Evolutionary conservation across 805 yeast genomes (phyloP), one percentile per base, ranked within the genome.

Genomic region (Hanseniaspora thailandica): DNA sequence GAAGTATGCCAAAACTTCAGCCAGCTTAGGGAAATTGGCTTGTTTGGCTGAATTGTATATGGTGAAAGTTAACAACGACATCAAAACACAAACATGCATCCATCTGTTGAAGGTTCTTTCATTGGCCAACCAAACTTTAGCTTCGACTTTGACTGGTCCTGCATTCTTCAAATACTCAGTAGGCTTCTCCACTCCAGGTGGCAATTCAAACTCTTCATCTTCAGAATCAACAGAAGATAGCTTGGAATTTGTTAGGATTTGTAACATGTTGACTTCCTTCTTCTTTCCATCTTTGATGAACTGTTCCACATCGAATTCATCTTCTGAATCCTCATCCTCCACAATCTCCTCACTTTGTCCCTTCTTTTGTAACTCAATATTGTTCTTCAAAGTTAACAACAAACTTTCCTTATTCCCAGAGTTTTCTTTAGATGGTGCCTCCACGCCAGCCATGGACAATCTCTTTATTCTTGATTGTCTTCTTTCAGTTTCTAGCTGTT

Each of bases 121-220:
- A 64, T 93, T 93, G 28, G 98, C 98, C 58, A 93, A 75, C 97
- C 97, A 93, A 13, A 93, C 98, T 65, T 93, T 93, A 30, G 97
- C 94, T 71, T 93, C 98, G 55, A 93, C 89, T 68, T 85, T 88
- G 54, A 88, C 78, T 1, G 96, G 93, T 7, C 96, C 96, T 26
- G 89, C 82, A 66, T 88, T 88, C 63, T 89, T 85, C 61, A 90
- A 75, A 69, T 85, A 78, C 31, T 75, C 71, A 25, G 76, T 78
- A 53, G 98, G 98, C 63, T 83, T 85, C 44, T 74, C 73, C 20
- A 90, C 97, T 15, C 97, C 97, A 2, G 84, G 80, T 12, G 98
- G 98, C 55, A 90, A 72, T 22, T 76, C 80, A 45, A 87, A 76
- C 65, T 89, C 97, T 61, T 82, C 87, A 56, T 85, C 96, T 66